Base-by-base conservation (phyloP, 257 asterid species). In the Striga asiatica region DNA sequence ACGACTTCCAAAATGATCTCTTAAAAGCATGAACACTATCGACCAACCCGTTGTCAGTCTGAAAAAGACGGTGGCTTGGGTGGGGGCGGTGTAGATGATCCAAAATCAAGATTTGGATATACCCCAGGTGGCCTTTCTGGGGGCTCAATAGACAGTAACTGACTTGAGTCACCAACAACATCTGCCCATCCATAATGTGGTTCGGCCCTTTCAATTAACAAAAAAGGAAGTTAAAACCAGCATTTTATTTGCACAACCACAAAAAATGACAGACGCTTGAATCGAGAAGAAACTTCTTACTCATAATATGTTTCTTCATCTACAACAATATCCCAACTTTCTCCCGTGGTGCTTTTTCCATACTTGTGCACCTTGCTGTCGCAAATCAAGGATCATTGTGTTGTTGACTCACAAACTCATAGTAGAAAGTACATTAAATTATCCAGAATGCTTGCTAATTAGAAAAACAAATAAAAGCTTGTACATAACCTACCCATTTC, bases 101-200 rank as follows among this genome's bases (percentile, higher is more conserved):
- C 77, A 55, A 84, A 88, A 71, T 88, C 98, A 37, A 92, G 77
- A 63, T 35, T 74, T 11, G 94, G 99, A 63, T 68, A 92, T 13
- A 85, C 88, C 5, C 99, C 99, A 0, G 86, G 94, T 1, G 99
- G 99, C 42, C 93, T 89, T 56, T 92, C 99, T 34, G 54, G 78
- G 17, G 95, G 95, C 67, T 83, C 35, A 51, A 92, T 88, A 20
- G 97, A 92, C 29, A 92, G 76, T 70, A 92, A 56, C 54, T 92
- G 99, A 22, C 67, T 71, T 11, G 97, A 92, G 74, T 92, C 91
- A n/a, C 99, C 99, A 49, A 92, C 99, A 21, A 92, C 99, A 56
- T 92, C 97, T 0, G 99, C 93, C 99, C 99, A 92, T 73, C 99
- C 99, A 51, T 92, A 88, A 72, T 88, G 99, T 38, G 99, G 99